Evolutionary conservation across 345 rosid genomes (phyloP), one percentile per base, ranked within the genome.

Genomic region (Gossypium raimondii): DNA sequence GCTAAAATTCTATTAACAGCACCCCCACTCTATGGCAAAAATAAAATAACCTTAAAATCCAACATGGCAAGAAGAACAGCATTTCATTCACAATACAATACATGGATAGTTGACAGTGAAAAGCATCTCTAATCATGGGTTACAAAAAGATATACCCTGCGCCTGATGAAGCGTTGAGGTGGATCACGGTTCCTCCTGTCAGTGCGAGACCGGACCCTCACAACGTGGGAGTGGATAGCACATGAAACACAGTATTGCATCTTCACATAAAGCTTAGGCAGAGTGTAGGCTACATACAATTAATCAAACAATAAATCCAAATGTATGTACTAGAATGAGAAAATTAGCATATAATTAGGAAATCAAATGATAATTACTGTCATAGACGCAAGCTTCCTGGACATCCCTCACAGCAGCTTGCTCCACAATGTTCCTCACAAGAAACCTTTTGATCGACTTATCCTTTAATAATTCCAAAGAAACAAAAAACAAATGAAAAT

Each of bases 211-310:
- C 98, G 88, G 41, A 94, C 98, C 86, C 98, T 89, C 48, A 94
- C 98, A 1, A 93, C 99, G 45, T 91, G 98, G 12, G 99, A 95
- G 88, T 95, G 99, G 76, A 95, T 93, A 1, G 99, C 99, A 72
- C 98, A 95, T 0, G 98, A 93, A 52, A 95, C 96, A 24, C 99
- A 95, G 87, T 93, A 91, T 76, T 89, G 98, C 86, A 81, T 91
- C 93, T 95, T 93, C 0, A 93, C 87, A 66, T 95, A 91, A 34
- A 94, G 81, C 87, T 94, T 93, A 0, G 98, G 99, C 11, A 94
- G 82, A 9, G 89, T 86, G 79, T 94, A 94, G 0, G 82, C 98
- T 93, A 58, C 77, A 76, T n/a, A 10, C 29, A 25, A 6, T 17
- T n/a, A 14, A 55, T n/a, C 11, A 63, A 70, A 70, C 60, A 27